These are phyloP conservation scores for Pichia paraexigua DNA, from an alignment of 805 yeast genomes.

Conservation along the genomic window DNA sequence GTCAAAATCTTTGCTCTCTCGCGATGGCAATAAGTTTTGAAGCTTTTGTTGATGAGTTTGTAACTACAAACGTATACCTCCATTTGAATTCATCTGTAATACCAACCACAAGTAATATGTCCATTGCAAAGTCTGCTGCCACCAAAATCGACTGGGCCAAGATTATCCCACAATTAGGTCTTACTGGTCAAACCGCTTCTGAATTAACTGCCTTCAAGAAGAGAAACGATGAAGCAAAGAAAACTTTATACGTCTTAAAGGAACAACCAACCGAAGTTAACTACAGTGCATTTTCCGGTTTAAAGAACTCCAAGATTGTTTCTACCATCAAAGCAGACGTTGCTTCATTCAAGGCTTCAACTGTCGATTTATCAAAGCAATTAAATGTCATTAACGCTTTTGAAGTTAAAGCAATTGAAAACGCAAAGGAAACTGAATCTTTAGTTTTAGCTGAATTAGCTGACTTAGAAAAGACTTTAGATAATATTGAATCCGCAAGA, in stretches of 20 bases:
- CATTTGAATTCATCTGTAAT: too few species aligned
- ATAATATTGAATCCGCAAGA: conserved; percentile 93
- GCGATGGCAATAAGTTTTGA: background rate
- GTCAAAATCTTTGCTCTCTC: background rate
- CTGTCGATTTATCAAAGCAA: conserved; percentile 83
- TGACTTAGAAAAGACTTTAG: conserved; percentile 79
- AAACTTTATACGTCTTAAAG: conserved; percentile 61
- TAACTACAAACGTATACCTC: too few species aligned
- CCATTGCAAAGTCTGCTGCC: conserved; percentile 20
- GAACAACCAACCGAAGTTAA: conserved; percentile 73
- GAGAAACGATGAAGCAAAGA: conserved; percentile 97
- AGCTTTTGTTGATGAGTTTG: background rate
- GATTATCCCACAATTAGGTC: conserved; percentile 78
- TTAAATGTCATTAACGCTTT: conserved; percentile 86
- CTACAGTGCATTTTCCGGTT: conserved; percentile 66
- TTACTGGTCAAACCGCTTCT: conserved; percentile 86
- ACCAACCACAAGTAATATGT: conserved; percentile 7
- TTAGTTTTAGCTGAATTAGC: conserved; percentile 80
- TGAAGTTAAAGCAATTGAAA: conserved; percentile 91
- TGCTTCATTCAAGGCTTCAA: conserved; percentile 68
- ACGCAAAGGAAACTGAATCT: conserved; percentile 88
- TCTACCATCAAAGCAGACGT: conserved; percentile 75
- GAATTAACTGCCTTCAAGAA: conserved; percentile 85
- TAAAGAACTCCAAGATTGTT: conserved; percentile 76
- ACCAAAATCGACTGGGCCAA: conserved; percentile 93